Base-by-base conservation (phyloP, 495 filamentous ascomycete species). In the Mytilinidion resinicola region DNA sequence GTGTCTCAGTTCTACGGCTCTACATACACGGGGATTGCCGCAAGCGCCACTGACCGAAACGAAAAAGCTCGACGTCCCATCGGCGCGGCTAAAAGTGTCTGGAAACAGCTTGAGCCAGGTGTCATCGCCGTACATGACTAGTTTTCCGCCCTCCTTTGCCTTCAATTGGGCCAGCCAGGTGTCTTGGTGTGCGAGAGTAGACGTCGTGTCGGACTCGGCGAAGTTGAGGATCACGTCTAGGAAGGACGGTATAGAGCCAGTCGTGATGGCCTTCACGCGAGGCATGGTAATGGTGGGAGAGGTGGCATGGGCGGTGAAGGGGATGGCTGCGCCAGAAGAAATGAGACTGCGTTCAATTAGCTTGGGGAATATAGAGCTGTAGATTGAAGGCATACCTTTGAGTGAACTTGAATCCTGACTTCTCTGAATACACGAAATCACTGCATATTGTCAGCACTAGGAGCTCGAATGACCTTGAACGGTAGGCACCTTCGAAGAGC, bases 261-360 rank as follows among this genome's bases (percentile, higher is more conserved):
- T 97, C 3, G 93, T 97, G 51, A 99, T 90, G 17, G 95, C 91
- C 74, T 99, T 99, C 62, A 99, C 81, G 33, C 93, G 85, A 53
- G 93, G 93, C 95, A 99, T 96, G 20, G 93, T 99, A 61, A 99
- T 92, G 14, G 93, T 99, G 9, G 93, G 93, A 42, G 95, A 88
- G 9, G 87, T 86, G n/a, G 93, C 93, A 80, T 96, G 88, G 25
- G 91, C 92, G 14, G 93, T 97, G 67, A 95, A 99, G 20, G 93
- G 93, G 25, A 96, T 75, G 6, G 93, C 93, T 54, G 78, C 78
- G 37, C 93, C 95, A 67, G 78, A 75, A 60, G 82, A 80, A 63
- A 99, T 96, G 55, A 98, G 74, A 62, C 93, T 98, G 63, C 19
- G 57, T 33, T 54, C 56, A 46, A 71, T 67, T 70, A 63, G 35